These are phyloP conservation scores for Primulina tabacum DNA, from an alignment of 257 asterid genomes.

Conservation along the genomic window DNA sequence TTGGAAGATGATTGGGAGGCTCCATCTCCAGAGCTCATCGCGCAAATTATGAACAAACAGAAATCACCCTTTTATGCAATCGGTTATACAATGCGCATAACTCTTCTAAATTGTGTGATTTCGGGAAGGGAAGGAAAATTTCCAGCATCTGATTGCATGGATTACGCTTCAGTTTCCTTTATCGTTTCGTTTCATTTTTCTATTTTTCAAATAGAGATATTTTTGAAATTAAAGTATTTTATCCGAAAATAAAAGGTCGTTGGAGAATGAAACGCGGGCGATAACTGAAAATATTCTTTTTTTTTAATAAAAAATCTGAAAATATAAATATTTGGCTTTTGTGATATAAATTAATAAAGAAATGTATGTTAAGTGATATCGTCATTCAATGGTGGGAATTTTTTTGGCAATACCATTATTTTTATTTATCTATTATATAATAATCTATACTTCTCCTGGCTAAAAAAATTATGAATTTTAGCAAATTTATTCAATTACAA, in stretches of 20 bases:
- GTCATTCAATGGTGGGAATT: too few relatives aligned
- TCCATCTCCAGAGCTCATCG: conserved; percentile 44
- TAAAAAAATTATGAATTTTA: too few relatives aligned
- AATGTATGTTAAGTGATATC: too few relatives aligned
- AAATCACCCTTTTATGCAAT: neutral
- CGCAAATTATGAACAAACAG: conserved; percentile 2
- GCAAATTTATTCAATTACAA: too few relatives aligned
- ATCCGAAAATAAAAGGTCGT: neutral
- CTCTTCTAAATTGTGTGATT: conserved; percentile 18
- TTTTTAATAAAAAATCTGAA: too few relatives aligned
- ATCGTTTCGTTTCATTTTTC: neutral
- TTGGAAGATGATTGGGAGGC: conserved; percentile 35
- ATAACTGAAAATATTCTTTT: neutral
- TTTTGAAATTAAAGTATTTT: neutral
- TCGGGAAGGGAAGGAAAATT: conserved; percentile 1
- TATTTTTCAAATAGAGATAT: neutral
- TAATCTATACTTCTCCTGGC: too few relatives aligned
- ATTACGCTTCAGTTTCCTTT: conserved; percentile 17
- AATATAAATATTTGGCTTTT: too few relatives aligned
- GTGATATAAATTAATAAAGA: too few relatives aligned
- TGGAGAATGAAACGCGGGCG: conserved; percentile 12
- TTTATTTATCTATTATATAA: too few relatives aligned
- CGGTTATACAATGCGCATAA: conserved; percentile 18
- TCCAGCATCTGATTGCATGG: conserved; percentile 9
- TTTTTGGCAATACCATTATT: too few relatives aligned